These are phyloP conservation scores for Sarocladium oryzae DNA, from an alignment of 2,329 filamentous ascomycete genomes.

Conservation along the genomic window DNA sequence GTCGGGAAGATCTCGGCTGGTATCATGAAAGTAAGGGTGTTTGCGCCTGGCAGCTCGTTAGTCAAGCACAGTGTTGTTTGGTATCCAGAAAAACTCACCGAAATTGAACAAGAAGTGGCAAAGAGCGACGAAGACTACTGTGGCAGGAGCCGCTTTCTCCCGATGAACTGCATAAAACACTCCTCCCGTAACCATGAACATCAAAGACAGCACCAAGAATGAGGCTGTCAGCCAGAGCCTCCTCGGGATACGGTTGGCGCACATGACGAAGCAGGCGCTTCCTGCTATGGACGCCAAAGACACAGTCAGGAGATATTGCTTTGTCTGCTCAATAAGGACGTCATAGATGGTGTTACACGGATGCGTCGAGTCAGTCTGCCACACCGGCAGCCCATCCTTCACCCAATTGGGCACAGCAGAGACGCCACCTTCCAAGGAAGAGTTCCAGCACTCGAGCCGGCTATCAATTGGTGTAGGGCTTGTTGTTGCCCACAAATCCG, in stretches of 20 bases:
- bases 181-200: constrained; percentile 42
- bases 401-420: constrained; percentile 38
- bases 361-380: constrained; percentile 42
- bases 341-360: constrained; percentile 48
- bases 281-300: constrained; percentile 45
- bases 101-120: constrained; percentile 51
- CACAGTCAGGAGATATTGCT: constrained; percentile 40
- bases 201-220: constrained; percentile 37
- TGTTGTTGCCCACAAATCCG: constrained; percentile 32
- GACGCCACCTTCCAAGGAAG: constrained; percentile 32
- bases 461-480: constrained; percentile 21
- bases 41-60: constrained; percentile 30
- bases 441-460: constrained; percentile 26
- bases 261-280: constrained; percentile 40
- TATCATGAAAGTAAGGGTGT: constrained; percentile 57
- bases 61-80: background rate
- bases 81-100: constrained; percentile 24
- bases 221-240: constrained; percentile 43
- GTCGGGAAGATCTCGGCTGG: constrained; percentile 61
- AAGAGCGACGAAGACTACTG: constrained; percentile 43
- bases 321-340: constrained; percentile 43
- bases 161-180: constrained; percentile 27
- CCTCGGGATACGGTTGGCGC: constrained; percentile 41
- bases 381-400: constrained; percentile 33
- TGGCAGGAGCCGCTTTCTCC: constrained; percentile 34